phyloP scores from a whole-genome alignment of 1,284 basidiomycete species.

The Butyriboletus appendiculatus region DNA sequence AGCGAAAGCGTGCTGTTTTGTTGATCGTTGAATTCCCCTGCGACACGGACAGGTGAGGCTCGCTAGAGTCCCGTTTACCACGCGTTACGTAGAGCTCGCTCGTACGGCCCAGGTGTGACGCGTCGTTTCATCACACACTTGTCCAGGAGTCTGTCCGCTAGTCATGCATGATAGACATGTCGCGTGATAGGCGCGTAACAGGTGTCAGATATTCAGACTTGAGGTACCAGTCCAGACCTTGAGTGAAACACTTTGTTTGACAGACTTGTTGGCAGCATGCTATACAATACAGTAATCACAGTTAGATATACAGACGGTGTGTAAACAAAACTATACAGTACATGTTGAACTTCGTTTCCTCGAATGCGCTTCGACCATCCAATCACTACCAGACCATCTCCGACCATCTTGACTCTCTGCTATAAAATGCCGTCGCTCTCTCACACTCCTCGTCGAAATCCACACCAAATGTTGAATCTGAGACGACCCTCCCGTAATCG shows the following conservation, averaged over 20 bases:
- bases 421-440: slow-evolving; percentile 30
- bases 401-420: slow-evolving; percentile 9
- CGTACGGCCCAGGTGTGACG: background rate
- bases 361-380: background rate
- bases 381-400: slow-evolving; percentile 2
- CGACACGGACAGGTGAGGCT: slow-evolving; percentile 16
- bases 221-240: too few relatives aligned
- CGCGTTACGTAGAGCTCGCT: slow-evolving; percentile 28
- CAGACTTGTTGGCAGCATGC: slow-evolving; percentile 2
- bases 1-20: background rate
- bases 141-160: background rate
- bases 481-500: slow-evolving; percentile 29
- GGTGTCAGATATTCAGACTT: too few relatives aligned
- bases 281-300: slow-evolving; percentile 1
- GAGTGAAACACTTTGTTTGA: background rate
- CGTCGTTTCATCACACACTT: background rate
- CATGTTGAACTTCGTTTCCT: slow-evolving; percentile 2
- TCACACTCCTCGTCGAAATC: slow-evolving; percentile 31
- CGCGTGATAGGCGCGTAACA: too few relatives aligned
- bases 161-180: background rate
- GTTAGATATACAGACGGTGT: slow-evolving; percentile 18
- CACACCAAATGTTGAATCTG: slow-evolving; percentile 18
- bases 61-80: slow-evolving; percentile 15
- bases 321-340: slow-evolving; percentile 27
- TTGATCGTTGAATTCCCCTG: background rate